Evolutionary conservation across 768 basidiomycete species (phyloP).

Genomic region (Lactarius sp.): DNA sequence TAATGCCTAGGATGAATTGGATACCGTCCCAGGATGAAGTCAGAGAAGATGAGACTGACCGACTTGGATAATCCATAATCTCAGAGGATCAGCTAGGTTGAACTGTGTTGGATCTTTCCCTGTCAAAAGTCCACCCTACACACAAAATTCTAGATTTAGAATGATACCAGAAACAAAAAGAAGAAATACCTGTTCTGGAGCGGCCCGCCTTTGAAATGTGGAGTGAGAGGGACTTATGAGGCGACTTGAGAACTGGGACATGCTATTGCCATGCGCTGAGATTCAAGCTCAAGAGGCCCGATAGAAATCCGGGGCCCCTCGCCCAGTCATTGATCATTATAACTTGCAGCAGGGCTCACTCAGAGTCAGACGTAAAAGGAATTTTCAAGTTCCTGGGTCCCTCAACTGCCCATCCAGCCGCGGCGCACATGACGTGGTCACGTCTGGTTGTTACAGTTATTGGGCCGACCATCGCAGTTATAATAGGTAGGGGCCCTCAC

Average conservation of each 20-base stretch:
- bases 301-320: not conserved
- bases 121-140: slow-evolving; percentile 66
- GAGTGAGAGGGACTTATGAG: slow-evolving; percentile 6
- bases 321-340: too few relatives aligned
- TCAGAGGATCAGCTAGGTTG: slow-evolving; percentile 63
- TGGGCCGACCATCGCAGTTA: too few relatives aligned
- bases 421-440: too few relatives aligned
- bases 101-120: slow-evolving; percentile 69
- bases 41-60: slow-evolving; percentile 41
- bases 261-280: not conserved
- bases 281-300: not conserved
- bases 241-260: slow-evolving; percentile 16
- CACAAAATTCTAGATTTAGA: not conserved
- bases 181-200: slow-evolving; percentile 23
- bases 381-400: too few relatives aligned
- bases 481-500: too few relatives aligned
- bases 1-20: slow-evolving; percentile 51
- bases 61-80: slow-evolving; percentile 75
- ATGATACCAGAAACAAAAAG: not conserved
- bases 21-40: not conserved
- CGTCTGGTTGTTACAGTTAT: too few relatives aligned
- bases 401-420: too few relatives aligned
- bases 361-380: too few relatives aligned
- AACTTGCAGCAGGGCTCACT: too few relatives aligned
- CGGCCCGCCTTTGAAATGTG: slow-evolving; percentile 2